A percentile compares a stretch with the other conserved stretches of the same genome.
These are phyloP conservation scores for Pythium guiyangense DNA, from an alignment of 352 stramenopile genomes.

Conservation along the genomic window DNA sequence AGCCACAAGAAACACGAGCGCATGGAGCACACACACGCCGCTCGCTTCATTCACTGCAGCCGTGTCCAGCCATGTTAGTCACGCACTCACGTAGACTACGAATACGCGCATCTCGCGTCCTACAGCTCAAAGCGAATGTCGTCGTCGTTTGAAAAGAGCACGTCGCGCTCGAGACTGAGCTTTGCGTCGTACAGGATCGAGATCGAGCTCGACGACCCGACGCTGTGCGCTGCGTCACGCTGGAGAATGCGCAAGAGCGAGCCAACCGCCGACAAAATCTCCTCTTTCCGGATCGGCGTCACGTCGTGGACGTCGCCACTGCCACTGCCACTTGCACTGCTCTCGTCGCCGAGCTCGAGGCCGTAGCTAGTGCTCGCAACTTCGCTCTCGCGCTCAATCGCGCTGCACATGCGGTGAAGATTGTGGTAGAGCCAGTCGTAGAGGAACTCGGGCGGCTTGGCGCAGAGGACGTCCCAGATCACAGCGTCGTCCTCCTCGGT, in stretches of 20 bases:
- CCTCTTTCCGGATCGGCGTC: slow-evolving; percentile 77
- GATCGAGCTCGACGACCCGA: slow-evolving; percentile 55
- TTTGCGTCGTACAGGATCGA: slow-evolving; percentile 84
- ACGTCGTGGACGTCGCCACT: slow-evolving; percentile 72
- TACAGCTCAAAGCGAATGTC: slow-evolving; percentile 67
- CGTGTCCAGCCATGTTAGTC: too few relatives aligned
- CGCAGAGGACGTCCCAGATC: slow-evolving; percentile 60
- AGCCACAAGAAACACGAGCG: too few relatives aligned
- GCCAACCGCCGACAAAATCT: slow-evolving; percentile 69
- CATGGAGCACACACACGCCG: too few relatives aligned
- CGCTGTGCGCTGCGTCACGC: slow-evolving; percentile 46
- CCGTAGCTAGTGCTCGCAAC: slow-evolving; percentile 10
- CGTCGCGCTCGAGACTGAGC: slow-evolving; percentile 73
- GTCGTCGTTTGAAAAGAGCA: slow-evolving; percentile 75
- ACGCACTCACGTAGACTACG: too few relatives aligned
- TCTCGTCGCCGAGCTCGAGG: slow-evolving; percentile 20
- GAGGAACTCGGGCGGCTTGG: slow-evolving; percentile 69
- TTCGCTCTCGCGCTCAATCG: slow-evolving; percentile 57
- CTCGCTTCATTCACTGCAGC: too few relatives aligned
- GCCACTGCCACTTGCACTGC: slow-evolving; percentile 18
- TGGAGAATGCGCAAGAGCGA: slow-evolving; percentile 76
- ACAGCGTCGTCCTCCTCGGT: slow-evolving; percentile 65
- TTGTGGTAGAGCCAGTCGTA: slow-evolving; percentile 89
- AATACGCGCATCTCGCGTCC: too few relatives aligned
- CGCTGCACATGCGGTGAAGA: slow-evolving; percentile 72